Conservation (phyloP, 176 grass and related monocot genomes). For the Elymus sibiricus region DNA sequence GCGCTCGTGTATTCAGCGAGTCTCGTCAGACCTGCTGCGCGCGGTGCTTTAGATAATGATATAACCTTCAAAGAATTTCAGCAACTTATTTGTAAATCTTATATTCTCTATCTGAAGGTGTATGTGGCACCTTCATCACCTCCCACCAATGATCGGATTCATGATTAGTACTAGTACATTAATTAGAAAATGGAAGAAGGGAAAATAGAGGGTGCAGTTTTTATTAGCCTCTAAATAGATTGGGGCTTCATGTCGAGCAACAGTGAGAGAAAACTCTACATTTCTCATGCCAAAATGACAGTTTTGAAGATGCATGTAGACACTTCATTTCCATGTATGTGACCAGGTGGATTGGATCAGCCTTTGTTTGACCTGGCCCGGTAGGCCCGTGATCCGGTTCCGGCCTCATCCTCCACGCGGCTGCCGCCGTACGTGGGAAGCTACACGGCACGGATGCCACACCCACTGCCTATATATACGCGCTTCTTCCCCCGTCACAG, state of each 20-base stretch:
- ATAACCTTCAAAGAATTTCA: neutral
- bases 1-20: neutral
- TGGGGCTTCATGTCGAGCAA: no score
- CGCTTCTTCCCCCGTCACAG: neutral
- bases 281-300: neutral
- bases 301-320: neutral
- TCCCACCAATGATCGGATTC: neutral
- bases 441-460: neutral
- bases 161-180: neutral
- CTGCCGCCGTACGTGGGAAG: constrained; percentile 17
- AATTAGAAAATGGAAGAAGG: neutral
- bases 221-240: no score
- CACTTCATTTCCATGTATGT: neutral
- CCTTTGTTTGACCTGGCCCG: neutral
- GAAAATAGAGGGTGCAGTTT: neutral
- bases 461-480: constrained; percentile 23
- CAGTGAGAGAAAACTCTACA: no score
- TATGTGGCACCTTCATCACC: neutral
- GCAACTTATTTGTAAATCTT: neutral
- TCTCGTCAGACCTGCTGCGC: neutral
- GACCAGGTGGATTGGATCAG: neutral
- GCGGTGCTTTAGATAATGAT: neutral
- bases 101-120: neutral
- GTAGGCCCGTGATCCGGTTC: neutral
- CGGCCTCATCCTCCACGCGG: neutral